Evolutionary conservation across 306 rosid genomes (phyloP).

Genomic region (Alnus glutinosa): DNA sequence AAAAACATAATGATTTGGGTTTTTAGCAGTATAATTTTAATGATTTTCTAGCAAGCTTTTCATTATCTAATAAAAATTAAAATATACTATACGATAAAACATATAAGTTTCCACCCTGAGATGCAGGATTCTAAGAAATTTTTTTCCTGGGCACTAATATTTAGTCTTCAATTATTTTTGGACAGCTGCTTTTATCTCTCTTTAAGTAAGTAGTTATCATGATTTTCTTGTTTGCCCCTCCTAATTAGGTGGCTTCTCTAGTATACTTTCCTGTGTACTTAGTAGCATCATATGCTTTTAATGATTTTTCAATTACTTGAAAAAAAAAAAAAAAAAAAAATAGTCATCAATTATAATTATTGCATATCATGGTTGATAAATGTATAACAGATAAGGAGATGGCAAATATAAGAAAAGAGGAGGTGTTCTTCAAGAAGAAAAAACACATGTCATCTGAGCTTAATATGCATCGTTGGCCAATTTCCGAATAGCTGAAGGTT

Average conservation of each 20-base stretch:
- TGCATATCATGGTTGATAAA: not conserved
- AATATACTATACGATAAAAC: slow-evolving; percentile 11
- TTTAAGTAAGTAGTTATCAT: no score
- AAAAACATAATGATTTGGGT: slow-evolving; percentile 50
- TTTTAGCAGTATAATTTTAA: slow-evolving; percentile 36
- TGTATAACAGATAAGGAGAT: not conserved
- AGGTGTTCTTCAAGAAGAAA: not conserved
- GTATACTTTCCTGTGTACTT: no score
- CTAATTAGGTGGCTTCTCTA: no score
- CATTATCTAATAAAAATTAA: slow-evolving; percentile 6
- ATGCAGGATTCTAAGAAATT: slow-evolving; percentile 2
- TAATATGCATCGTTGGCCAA: not conserved
- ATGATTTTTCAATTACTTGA: no score
- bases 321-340: no score
- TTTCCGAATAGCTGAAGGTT: not conserved
- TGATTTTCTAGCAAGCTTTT: slow-evolving; percentile 6
- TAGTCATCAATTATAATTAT: slow-evolving; percentile 4
- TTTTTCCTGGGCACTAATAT: slow-evolving; percentile 1
- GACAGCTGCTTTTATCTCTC: no score
- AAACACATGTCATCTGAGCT: not conserved
- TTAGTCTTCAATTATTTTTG: not conserved
- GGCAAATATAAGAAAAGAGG: not conserved
- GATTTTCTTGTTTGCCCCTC: no score
- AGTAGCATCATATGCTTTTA: no score
- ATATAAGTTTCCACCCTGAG: slow-evolving; percentile 6